Evolutionary conservation across 176 grass and related monocot genomes (phyloP).

Genomic region (Luzula sylvatica): DNA sequence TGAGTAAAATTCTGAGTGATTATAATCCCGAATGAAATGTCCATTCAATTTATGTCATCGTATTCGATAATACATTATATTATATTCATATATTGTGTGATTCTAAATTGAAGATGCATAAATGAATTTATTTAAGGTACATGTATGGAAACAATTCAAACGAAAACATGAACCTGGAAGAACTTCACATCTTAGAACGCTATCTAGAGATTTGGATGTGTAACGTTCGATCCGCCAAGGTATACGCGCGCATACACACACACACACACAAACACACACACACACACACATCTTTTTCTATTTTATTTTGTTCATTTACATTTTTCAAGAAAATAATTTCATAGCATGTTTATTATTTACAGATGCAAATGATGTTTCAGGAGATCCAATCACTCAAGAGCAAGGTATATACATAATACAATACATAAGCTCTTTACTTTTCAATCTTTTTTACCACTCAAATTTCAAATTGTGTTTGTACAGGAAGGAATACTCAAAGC

Average conservation of each 20-base stretch:
- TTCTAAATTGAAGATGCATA: background rate
- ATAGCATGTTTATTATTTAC: conserved; percentile 21
- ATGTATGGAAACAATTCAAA: conserved; percentile 52
- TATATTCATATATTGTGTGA: background rate
- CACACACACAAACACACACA: too few species aligned
- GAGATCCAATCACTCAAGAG: conserved; percentile 84
- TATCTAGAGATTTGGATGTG: conserved; percentile 80
- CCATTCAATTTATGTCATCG: too few species aligned
- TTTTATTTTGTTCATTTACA: background rate
- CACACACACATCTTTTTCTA: background rate
- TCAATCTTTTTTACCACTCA: background rate
- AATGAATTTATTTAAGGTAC: conserved; percentile 41
- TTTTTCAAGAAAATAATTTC: background rate
- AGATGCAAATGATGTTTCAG: conserved; percentile 87
- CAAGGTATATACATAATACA: conserved; percentile 35
- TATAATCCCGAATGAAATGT: too few species aligned
- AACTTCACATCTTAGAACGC: conserved; percentile 57
- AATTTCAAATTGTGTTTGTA: conserved; percentile 9
- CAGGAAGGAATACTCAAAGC: conserved; percentile 87
- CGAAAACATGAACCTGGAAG: conserved; percentile 65
- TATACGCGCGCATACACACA: conserved; percentile 15
- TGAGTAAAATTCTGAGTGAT: too few species aligned
- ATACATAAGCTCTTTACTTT: background rate
- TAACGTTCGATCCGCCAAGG: conserved; percentile 77
- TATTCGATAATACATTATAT: too few species aligned